Evolutionary conservation across 768 basidiomycete genomes (phyloP), one percentile per base, ranked within the genome.

Genomic region (Suillus weaverae): DNA sequence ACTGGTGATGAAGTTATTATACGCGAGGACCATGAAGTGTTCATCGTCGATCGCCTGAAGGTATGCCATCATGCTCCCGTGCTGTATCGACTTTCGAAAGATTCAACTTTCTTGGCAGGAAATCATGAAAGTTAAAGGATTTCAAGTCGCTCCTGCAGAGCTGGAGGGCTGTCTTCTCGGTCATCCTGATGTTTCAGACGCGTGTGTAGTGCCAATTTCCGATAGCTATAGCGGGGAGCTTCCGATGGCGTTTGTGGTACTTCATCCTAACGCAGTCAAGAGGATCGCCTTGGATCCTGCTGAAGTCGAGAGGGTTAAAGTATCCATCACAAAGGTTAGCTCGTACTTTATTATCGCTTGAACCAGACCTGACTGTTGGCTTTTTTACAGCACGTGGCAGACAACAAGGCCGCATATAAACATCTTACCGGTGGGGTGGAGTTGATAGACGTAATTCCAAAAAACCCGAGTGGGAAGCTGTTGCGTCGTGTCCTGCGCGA

Each of bases 101-200:
- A 26, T 32, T 59, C 63, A 41, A 65, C 77, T 18, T 63, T 38
- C 26, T 51, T 26, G 26, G 36, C 60, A 87, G 86, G 88, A 89
- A 75, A 81, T 89, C 35, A 76, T 90, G 71, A 90, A 91, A 77
- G 86, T 88, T 50, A 82, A 77, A 70, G 90, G 90, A 3, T 89
- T 88, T 71, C 89, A 91, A 71, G 89, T 91, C 1, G 88, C 90
- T 1, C 90, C 89, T 2, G 89, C 90, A 4, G 89, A 90, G 67
- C 78, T 90, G 10, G 89, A 90, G 69, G 89, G 84, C 22, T 87
- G 87, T 64, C 70, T 89, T n/a, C 72, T 89, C 32, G 81, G 79
- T 51, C 86, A 90, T 67, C 74, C 81, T 1, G 88, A 88, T 68
- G 84, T 90, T 30, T 78, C 80, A 5, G 84, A 88, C 50, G 80